Base-by-base conservation (phyloP, 306 rosid species). In the Biancaea sappan region DNA sequence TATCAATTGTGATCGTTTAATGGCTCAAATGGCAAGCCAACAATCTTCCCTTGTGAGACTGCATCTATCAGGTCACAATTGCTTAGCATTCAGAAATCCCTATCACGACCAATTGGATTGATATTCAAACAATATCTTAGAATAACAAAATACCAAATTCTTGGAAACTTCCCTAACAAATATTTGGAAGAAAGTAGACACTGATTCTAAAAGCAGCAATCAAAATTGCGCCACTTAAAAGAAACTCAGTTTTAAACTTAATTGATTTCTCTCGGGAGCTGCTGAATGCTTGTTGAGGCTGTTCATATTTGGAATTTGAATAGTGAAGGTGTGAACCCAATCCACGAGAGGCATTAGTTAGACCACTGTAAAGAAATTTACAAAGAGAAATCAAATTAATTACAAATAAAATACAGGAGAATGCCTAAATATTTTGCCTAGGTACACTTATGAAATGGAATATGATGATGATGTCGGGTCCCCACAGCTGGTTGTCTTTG, bases 391-490 rank as follows among this genome's bases (percentile, higher is more conserved):
- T n/a, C n/a, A n/a, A n/a, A n/a, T n/a, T n/a, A n/a, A n/a, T n/a
- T n/a, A n/a, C n/a, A n/a, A n/a, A n/a, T n/a, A n/a, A n/a, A n/a
- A n/a, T n/a, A n/a, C n/a, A n/a, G n/a, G n/a, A n/a, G n/a, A n/a
- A n/a, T 9, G 2, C 10, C 12, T 37, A 37, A 37, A 37, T 13
- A 8, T 37, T 37, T 37, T 1, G 0, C 10, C 4, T 0, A 14
- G 28, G 37, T 13, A 44, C 21, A 60, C 61, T 28, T 57, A 53
- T 16, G 72, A 72, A 51, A 29, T 38, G 12, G 61, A 47, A 52
- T 61, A 71, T 14, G 35, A 71, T 60, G 69, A 21, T 71, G 63
- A 0, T 26, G 79, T 74, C 60, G 90, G 86, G 84, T 28, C 88
- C 87, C 47, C 58, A 2, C 29, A 28, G 32, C 50, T 75, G 64